These are phyloP conservation scores for Beverwykella pulmonaria DNA, from an alignment of 495 filamentous ascomycete genomes.

Conservation along the genomic window DNA sequence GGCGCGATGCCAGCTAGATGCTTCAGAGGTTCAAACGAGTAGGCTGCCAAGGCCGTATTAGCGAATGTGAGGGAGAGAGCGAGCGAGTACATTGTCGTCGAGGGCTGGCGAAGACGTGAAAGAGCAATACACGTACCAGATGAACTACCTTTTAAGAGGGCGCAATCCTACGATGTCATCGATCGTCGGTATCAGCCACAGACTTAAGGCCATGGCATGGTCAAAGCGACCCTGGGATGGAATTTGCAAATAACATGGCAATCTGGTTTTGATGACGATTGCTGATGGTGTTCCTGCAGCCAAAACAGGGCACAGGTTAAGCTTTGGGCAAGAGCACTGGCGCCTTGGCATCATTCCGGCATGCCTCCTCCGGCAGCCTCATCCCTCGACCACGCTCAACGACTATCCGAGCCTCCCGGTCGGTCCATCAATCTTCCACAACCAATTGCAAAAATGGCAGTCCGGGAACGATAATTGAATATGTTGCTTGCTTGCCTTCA, in stretches of 20 bases:
- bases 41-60: slow-evolving; percentile 38
- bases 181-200: neutral
- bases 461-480: no score
- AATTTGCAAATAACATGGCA: neutral
- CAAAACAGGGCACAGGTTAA: neutral
- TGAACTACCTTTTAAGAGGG: neutral
- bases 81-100: slow-evolving; percentile 25
- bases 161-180: neutral
- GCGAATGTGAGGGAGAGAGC: slow-evolving; percentile 24
- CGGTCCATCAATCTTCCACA: no score
- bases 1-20: slow-evolving; percentile 55
- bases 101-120: neutral
- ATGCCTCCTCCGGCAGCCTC: neutral
- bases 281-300: slow-evolving; percentile 1
- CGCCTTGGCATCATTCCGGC: neutral
- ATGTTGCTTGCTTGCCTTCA: no score
- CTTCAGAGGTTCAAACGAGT: slow-evolving; percentile 52
- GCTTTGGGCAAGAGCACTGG: neutral
- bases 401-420: no score
- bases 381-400: neutral
- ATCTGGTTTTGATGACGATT: neutral
- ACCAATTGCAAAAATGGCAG: no score
- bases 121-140: neutral
- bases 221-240: neutral
- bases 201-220: neutral